These are phyloP conservation scores for Phytophthora foliorum DNA, from an alignment of 352 stramenopile species.

Conservation along the genomic window DNA sequence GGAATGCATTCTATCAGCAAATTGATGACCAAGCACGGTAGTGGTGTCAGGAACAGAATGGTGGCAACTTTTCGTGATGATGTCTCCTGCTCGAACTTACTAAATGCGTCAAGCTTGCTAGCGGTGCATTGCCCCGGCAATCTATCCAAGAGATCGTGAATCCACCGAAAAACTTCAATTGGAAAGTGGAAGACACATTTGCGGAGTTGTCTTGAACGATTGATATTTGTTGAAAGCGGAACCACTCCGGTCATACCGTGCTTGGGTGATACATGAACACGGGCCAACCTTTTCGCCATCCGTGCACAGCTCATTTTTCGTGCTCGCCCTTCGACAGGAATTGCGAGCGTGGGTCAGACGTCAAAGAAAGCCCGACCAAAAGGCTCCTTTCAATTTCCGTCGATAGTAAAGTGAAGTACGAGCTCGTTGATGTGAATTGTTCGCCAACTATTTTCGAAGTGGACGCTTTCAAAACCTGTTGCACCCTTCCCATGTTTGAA, in stretches of 20 bases:
- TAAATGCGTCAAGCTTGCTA: slow-evolving; percentile 39
- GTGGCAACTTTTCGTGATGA: background rate
- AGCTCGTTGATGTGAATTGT: background rate
- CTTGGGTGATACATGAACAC: background rate
- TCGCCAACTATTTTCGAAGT: background rate
- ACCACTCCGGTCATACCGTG: background rate
- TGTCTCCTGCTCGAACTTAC: slow-evolving; percentile 13
- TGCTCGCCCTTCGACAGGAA: background rate
- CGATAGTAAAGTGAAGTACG: background rate
- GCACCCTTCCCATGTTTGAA: no score
- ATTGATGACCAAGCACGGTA: slow-evolving; percentile 38
- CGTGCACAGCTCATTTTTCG: background rate
- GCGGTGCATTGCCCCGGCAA: slow-evolving; percentile 36
- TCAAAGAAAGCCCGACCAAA: background rate
- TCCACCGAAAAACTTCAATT: background rate
- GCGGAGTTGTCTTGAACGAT: background rate
- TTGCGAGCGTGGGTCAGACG: background rate
- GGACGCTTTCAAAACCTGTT: no score
- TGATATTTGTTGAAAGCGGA: background rate
- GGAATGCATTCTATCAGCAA: slow-evolving; percentile 40
- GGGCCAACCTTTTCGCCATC: background rate
- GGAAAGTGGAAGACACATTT: background rate
- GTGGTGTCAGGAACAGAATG: slow-evolving; percentile 28
- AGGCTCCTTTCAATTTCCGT: background rate
- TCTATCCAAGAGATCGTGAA: slow-evolving; percentile 12